Evolutionary conservation across 768 basidiomycete species (phyloP).

Genomic region (Trametes punicea): DNA sequence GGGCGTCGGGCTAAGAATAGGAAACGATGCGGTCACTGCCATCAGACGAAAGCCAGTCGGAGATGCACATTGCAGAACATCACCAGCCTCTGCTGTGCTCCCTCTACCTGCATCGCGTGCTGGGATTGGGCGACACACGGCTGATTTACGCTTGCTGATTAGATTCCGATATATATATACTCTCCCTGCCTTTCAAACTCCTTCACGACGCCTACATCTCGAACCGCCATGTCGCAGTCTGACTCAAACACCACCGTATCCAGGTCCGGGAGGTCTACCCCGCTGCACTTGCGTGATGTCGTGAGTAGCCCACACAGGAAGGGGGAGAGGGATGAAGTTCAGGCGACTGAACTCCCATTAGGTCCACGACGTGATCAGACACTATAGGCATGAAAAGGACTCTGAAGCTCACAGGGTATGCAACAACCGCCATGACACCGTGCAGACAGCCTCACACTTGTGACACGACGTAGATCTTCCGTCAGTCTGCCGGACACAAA

Average conservation of each 20-base stretch:
- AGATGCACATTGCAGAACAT: background rate
- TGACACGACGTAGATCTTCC: conserved; percentile 63
- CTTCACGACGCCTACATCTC: background rate
- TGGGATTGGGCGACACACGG: background rate
- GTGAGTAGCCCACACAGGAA: conserved; percentile 13
- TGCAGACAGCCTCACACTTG: background rate
- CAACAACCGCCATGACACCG: background rate
- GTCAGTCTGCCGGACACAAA: conserved; percentile 66
- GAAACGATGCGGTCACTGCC: conserved; percentile 9
- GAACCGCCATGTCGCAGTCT: conserved; percentile 26
- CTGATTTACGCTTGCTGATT: background rate
- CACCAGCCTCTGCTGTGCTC: background rate
- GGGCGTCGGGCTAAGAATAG: conserved; percentile 2
- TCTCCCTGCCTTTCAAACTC: background rate
- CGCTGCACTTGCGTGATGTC: conserved; percentile 21
- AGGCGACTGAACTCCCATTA: conserved; percentile 26
- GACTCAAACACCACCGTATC: conserved; percentile 15
- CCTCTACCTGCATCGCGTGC: background rate
- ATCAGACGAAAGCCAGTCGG: background rate
- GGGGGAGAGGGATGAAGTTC: background rate
- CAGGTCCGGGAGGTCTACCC: conserved; percentile 22
- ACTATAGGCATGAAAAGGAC: conserved; percentile 72
- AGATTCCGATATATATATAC: conserved; percentile 12
- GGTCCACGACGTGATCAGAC: conserved; percentile 66
- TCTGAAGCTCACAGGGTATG: conserved; percentile 84